phyloP scores from a whole-genome alignment of 257 asterid species.

The Solanum bulbocastanum region DNA sequence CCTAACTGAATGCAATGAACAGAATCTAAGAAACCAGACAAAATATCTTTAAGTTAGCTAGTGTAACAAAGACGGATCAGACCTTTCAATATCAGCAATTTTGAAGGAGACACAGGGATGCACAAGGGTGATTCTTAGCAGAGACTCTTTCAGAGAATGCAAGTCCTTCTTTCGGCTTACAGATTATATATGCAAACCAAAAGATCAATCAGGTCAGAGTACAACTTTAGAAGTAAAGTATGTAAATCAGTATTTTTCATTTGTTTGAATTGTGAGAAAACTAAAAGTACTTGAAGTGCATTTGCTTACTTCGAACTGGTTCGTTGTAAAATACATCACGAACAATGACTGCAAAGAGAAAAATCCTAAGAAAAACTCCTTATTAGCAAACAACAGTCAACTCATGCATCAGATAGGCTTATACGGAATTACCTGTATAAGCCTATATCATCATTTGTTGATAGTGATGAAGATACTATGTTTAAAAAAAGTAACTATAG shows the following conservation, averaged over 20 bases:
- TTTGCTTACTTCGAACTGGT: background rate
- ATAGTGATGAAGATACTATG: background rate
- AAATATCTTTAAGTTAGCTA: slow-evolving; percentile 8
- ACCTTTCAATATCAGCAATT: slow-evolving; percentile 75
- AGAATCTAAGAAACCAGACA: slow-evolving; percentile 3
- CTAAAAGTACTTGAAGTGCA: background rate
- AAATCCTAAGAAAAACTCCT: slow-evolving; percentile 10
- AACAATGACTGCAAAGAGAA: background rate
- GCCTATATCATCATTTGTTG: background rate
- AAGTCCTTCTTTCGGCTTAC: slow-evolving; percentile 65
- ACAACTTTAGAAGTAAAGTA: background rate
- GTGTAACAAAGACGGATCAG: slow-evolving; percentile 37
- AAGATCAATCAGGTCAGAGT: slow-evolving; percentile 15
- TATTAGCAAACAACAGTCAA: background rate
- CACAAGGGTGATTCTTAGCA: slow-evolving; percentile 68
- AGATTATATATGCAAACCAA: slow-evolving; percentile 16
- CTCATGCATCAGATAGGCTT: background rate
- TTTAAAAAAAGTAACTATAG: background rate
- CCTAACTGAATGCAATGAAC: slow-evolving; percentile 41
- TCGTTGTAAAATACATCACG: background rate
- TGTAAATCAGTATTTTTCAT: background rate
- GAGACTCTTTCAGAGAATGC: slow-evolving; percentile 59
- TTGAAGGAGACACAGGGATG: slow-evolving; percentile 53
- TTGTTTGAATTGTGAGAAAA: background rate
- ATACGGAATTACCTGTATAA: slow-evolving; percentile 38